Conservation (phyloP, 2,329 filamentous ascomycete genomes). For the Aspergillus neotritici region DNA sequence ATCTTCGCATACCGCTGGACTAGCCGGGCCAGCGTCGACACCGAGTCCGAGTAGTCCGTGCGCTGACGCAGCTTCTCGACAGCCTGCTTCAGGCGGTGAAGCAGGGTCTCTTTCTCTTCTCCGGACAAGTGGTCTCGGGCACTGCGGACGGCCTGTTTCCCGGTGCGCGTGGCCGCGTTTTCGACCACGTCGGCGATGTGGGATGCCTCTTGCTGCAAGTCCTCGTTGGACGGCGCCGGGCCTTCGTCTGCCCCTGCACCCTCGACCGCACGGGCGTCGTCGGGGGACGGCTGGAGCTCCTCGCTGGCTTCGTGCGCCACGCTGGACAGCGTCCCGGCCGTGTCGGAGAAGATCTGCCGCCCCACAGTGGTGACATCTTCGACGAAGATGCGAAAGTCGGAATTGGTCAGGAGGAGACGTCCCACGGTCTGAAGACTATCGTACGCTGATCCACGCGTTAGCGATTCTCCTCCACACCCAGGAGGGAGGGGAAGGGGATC, state of each 20-base stretch:
- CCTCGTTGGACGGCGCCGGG: constrained; percentile 52
- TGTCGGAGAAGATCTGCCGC: constrained; percentile 80
- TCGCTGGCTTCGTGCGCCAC: constrained; percentile 70
- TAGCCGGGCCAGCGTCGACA: constrained; percentile 69
- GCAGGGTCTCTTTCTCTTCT: constrained; percentile 65
- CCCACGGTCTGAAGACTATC: constrained; percentile 77
- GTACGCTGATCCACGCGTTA: constrained; percentile 52
- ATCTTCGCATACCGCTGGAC: constrained; percentile 71
- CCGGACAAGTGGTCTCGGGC: constrained; percentile 67
- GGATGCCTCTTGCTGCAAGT: constrained; percentile 55
- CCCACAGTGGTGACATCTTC: constrained; percentile 73
- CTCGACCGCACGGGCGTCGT: constrained; percentile 52
- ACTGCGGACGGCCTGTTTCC: constrained; percentile 61
- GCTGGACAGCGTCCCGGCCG: constrained; percentile 70
- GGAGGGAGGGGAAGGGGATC: not conserved
- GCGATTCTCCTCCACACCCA: not conserved
- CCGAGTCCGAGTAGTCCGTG: constrained; percentile 78
- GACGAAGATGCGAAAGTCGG: constrained; percentile 81
- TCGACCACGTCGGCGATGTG: constrained; percentile 46
- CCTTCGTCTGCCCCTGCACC: constrained; percentile 41
- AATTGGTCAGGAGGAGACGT: constrained; percentile 79
- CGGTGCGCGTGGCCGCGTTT: constrained; percentile 34
- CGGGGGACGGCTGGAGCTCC: constrained; percentile 62
- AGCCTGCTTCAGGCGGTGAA: constrained; percentile 69
- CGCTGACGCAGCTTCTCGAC: constrained; percentile 69